Percentiles rank a stretch among this genome's conserved stretches.
phyloP scores from a whole-genome alignment of 2,329 filamentous ascomycete species.

The Alternaria solani region DNA sequence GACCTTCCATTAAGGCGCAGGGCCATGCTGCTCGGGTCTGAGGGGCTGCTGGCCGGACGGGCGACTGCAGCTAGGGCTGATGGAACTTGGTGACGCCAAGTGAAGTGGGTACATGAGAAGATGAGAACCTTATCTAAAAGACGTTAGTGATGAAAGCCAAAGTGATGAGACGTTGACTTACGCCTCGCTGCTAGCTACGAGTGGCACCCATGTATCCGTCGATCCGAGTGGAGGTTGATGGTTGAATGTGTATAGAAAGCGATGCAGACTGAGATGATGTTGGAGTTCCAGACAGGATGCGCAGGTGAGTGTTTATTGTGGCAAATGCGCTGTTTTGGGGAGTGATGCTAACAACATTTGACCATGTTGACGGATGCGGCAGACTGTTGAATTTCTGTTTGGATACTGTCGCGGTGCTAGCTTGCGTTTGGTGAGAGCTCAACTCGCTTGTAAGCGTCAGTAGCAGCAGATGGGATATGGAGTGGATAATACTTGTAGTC shows the following conservation, averaged over 20 bases:
- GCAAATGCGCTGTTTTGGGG: no score
- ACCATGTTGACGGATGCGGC: not conserved
- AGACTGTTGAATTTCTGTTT: no score
- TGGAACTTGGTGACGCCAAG: constrained; percentile 17
- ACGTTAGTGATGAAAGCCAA: not conserved
- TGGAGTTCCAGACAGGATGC: not conserved
- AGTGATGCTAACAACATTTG: not conserved
- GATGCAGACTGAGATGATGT: not conserved
- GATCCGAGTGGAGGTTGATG: not conserved
- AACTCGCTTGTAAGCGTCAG: no score
- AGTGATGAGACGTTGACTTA: not conserved
- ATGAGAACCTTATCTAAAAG: constrained; percentile 3
- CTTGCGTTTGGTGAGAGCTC: not conserved
- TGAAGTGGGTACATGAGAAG: constrained; percentile 3
- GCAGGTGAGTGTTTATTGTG: no score
- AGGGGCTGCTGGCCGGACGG: constrained; percentile 10
- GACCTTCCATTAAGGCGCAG: constrained; percentile 21
- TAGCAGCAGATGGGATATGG: not conserved
- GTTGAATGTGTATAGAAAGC: not conserved
- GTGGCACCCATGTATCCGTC: not conserved
- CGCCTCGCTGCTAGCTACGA: constrained; percentile 6
- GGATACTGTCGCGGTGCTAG: not conserved
- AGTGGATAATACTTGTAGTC: constrained; percentile 5
- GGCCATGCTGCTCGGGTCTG: constrained; percentile 16
- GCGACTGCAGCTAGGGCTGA: constrained; percentile 19